Evolutionary conservation across 192 early-diverging fungal genomes (phyloP), one percentile per base, ranked within the genome.

Genomic region (Linnemannia zychae): DNA sequence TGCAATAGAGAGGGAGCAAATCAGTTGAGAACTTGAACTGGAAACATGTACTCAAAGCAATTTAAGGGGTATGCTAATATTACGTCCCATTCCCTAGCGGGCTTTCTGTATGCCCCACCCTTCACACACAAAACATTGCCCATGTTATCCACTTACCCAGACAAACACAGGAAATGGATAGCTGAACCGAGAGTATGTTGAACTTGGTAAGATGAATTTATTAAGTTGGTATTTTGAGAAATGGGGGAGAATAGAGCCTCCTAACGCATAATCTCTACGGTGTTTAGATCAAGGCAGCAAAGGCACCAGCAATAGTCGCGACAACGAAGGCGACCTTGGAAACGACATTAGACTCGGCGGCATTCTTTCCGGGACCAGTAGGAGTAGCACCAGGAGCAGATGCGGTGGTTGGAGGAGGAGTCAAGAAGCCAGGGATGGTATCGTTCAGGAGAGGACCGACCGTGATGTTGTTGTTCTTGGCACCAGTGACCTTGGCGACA

Each of bases 381-480:
- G 75, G 28, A 40, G 52, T 34, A n/a, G 81, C 24, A 22, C 20
- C 49, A 71, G 37, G 17, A 20, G 47, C 33, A 20, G 66, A 3
- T 4, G 72, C 31, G 49, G 53, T 67, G 20, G 53, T 48, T 17
- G 76, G 47, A 4, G 38, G 22, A 34, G 49, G 46, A 60, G 74
- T 75, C 65, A 90, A 67, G 46, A 90, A 80, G 70, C 89, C 89
- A 44, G 80, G 69, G 33, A 80, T 73, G 38, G 85, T 85, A 9
- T 71, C 77, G 68, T 90, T 90, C 76, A 87, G 52, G 52, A 69
- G 38, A 17, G 89, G 88, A 67, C 70, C 74, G 34, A 81, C 79
- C 38, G 87, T 74, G 60, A 90, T 71, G 72, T 81, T 73, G 40
- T 77, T 63, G 69, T 90, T 90, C 28, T 52, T 84, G 79, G 85